Base-by-base conservation (phyloP, 768 basidiomycete species). In the Mycena latifolia region DNA sequence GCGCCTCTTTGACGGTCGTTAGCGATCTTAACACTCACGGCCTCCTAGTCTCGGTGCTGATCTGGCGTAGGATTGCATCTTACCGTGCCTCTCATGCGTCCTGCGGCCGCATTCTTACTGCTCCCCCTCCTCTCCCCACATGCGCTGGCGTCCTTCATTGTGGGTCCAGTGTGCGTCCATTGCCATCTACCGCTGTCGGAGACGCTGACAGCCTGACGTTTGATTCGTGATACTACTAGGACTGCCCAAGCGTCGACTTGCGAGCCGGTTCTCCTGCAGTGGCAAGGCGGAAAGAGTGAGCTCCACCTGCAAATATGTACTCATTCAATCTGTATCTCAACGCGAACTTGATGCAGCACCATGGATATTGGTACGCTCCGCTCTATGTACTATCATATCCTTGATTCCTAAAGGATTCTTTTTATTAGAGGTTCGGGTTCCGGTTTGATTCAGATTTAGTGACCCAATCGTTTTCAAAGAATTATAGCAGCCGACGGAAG, bases 251-350 rank as follows among this genome's bases (percentile, higher is more conserved):
- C 65, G n/a, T 33, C 31, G 37, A 66, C 65, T 5, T 66, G 65
- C 33, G 54, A 61, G 59, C 65, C 65, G 54, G 28, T 66, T 55
- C 58, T 66, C 45, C 47, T 66, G 22, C 59, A 66, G 25, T 66
- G 65, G 65, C 59, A 66, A 51, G 65, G 59, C 29, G 65, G 59
- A n/a, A 14, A 29, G 28, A 5, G 65, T 66, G 53, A 66, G 59
- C 54, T 2, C 5, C 6, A 8, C 17, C 33, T 35, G 9, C 28
- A 4, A 35, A 22, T 18, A 0, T 28, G 7, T 27, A 25, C 15
- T 12, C 22, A 46, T 5, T 22, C 43, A 45, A 45, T 45, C 45
- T 46, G 22, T 25, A 15, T 25, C 22, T 6, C 10, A n/a, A n/a
- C n/a, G n/a, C n/a, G n/a, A n/a, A n/a, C n/a, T n/a, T 12, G 10